These are phyloP conservation scores for Trametes gibbosa DNA, from an alignment of 768 basidiomycete species.

Conservation along the genomic window DNA sequence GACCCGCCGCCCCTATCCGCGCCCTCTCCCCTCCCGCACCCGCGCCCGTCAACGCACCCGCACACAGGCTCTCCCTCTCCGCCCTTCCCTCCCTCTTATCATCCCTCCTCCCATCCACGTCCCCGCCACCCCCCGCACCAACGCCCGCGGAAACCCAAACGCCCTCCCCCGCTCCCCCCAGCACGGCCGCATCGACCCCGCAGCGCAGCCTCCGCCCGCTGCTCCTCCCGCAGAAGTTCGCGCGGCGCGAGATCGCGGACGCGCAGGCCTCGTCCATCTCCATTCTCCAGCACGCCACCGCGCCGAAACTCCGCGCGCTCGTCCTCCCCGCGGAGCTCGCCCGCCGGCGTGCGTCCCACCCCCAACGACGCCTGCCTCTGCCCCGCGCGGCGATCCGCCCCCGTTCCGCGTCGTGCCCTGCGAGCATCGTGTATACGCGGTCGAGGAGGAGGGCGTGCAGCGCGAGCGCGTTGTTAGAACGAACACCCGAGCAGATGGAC, in stretches of 20 bases:
- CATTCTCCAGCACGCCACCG: neutral
- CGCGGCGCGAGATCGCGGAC: constrained; percentile 9
- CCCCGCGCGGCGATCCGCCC: neutral
- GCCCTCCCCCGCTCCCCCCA: neutral
- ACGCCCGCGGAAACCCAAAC: no score
- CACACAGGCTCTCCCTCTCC: no score
- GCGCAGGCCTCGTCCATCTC: constrained; percentile 10
- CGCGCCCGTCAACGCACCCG: neutral
- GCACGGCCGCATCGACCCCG: neutral
- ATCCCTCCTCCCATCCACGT: no score
- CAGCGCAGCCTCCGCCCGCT: constrained; percentile 19
- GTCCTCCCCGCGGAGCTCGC: constrained; percentile 15
- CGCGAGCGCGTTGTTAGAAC: neutral
- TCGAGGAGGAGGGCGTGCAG: neutral
- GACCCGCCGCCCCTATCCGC: neutral
- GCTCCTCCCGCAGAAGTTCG: constrained; percentile 26
- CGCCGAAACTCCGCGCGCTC: constrained; percentile 13
- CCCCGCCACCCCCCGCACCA: neutral
- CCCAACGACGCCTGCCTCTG: neutral
- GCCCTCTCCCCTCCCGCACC: neutral
- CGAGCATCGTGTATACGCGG: neutral
- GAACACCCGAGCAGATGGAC: no score
- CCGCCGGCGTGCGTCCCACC: constrained; percentile 1
- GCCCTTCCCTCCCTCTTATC: no score
- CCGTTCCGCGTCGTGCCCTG: neutral